A percentile compares a stretch with the other conserved stretches of the same genome.
These are phyloP conservation scores for Lachancea meyersii DNA, from an alignment of 805 yeast species.

Conservation along the genomic window DNA sequence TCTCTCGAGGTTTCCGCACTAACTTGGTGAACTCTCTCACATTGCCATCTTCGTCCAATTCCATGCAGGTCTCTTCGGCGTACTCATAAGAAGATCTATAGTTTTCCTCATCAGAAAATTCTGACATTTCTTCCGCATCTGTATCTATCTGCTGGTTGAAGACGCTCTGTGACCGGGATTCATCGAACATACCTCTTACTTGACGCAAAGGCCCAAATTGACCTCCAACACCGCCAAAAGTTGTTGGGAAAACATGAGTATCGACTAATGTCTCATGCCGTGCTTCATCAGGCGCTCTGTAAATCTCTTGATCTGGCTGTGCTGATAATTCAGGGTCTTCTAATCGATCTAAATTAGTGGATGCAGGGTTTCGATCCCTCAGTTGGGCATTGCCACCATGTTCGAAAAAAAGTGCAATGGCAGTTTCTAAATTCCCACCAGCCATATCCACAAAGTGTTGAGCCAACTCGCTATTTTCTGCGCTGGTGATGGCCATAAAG, in stretches of 20 bases:
- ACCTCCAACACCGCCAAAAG: slow-evolving; percentile 38
- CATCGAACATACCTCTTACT: slow-evolving; percentile 31
- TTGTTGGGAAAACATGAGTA: slow-evolving; percentile 32
- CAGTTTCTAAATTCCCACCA: slow-evolving; percentile 71
- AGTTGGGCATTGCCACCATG: slow-evolving; percentile 37
- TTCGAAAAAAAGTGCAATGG: slow-evolving; percentile 79
- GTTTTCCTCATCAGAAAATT: slow-evolving; percentile 32
- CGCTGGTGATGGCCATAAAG: slow-evolving; percentile 80
- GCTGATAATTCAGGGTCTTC: slow-evolving; percentile 59
- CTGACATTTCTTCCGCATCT: slow-evolving; percentile 34
- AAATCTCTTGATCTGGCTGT: slow-evolving; percentile 37
- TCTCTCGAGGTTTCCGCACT: slow-evolving; percentile 22
- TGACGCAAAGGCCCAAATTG: slow-evolving; percentile 22
- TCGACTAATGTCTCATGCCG: slow-evolving; percentile 57
- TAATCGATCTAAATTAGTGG: slow-evolving; percentile 52
- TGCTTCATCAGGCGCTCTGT: slow-evolving; percentile 74
- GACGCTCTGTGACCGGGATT: slow-evolving; percentile 30
- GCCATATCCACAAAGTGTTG: slow-evolving; percentile 72
- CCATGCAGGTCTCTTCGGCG: slow-evolving; percentile 30
- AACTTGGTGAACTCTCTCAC: slow-evolving; percentile 29
- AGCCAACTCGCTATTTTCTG: slow-evolving; percentile 61
- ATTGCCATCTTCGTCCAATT: slow-evolving; percentile 34
- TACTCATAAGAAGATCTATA: slow-evolving; percentile 32
- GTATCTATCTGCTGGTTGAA: slow-evolving; percentile 34
- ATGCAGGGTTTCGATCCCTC: slow-evolving; percentile 7